Evolutionary conservation across 257 asterid species (phyloP).

Genomic region (Nicotiana noctiflora): DNA sequence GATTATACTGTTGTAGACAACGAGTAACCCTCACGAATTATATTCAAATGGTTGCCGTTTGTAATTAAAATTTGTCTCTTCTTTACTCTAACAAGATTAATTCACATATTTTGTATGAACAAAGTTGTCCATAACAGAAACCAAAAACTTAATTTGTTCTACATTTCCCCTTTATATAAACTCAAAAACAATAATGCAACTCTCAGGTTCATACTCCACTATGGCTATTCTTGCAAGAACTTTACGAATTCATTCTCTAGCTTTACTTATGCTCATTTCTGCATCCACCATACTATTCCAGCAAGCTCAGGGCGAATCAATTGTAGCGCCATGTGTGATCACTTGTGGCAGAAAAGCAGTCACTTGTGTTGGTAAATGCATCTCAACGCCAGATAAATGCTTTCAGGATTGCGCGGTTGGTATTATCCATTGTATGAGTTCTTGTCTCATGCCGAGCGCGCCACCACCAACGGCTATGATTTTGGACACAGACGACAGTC

Average conservation of each 20-base stretch:
- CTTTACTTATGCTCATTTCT: neutral
- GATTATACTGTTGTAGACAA: no score
- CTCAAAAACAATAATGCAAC: neutral
- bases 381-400: neutral
- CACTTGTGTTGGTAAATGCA: neutral
- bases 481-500: no score
- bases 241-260: neutral
- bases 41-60: neutral
- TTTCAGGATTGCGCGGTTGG: neutral
- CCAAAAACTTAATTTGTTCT: no score
- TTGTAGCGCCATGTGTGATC: neutral
- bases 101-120: neutral
- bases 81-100: neutral
- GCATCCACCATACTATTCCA: neutral
- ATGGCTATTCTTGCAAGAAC: neutral
- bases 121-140: neutral
- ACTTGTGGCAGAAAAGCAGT: neutral
- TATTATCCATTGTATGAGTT: neutral
- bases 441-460: neutral
- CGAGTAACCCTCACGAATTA: neutral
- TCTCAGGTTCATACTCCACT: neutral
- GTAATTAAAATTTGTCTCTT: neutral
- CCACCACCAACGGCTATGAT: neutral
- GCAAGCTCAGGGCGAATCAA: neutral
- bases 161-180: no score